Evolutionary conservation across 1,284 basidiomycete genomes (phyloP), one percentile per base, ranked within the genome.

Genomic region (Irpex sp.): DNA sequence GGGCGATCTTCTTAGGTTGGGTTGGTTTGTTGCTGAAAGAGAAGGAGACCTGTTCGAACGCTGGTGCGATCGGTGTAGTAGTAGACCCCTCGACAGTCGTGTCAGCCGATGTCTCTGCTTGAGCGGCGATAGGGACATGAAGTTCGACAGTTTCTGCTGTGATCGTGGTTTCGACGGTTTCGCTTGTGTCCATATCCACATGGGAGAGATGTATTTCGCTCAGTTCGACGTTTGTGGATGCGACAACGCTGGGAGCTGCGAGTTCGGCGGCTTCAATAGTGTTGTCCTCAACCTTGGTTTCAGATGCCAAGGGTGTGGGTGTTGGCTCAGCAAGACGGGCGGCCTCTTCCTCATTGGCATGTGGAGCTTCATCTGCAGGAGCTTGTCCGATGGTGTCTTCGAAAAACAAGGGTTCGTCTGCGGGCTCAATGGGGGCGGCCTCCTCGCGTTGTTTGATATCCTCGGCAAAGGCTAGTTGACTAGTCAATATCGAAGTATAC

Each of bases 401-500:
- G 39, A 14, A 33, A 7, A 33, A 33, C n/a, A 45, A 45, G 39
- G n/a, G 18, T 51, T n/a, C 19, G 49, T 51, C 49, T 51, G n/a
- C 39, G 12, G 39, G 7, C n/a, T 51, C 49, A 19, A 12, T 19
- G 7, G 49, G 19, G 10, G 19, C 19, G 14, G 18, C 4, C 12
- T 12, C 49, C 49, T 19, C 23, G 28, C 28, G 28, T 28, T 51
- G 18, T 16, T 14, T 14, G 14, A 51, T 19, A 14, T 51, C 49
- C 49, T 51, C 49, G 4, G 12, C 49, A 19, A 12, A 19, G 19
- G 16, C 23, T 51, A 10, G 7, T 19, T 28, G 23, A 19, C 56
- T 72, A 1, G 73, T 76, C 48, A 77, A 63, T 51, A 76, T 64
- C 4, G 75, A 77, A 5, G 68, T 69, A 3, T 62, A 56, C 5